Evolutionary conservation across 257 asterid genomes (phyloP).

Genomic region (Solanum sitiens): DNA sequence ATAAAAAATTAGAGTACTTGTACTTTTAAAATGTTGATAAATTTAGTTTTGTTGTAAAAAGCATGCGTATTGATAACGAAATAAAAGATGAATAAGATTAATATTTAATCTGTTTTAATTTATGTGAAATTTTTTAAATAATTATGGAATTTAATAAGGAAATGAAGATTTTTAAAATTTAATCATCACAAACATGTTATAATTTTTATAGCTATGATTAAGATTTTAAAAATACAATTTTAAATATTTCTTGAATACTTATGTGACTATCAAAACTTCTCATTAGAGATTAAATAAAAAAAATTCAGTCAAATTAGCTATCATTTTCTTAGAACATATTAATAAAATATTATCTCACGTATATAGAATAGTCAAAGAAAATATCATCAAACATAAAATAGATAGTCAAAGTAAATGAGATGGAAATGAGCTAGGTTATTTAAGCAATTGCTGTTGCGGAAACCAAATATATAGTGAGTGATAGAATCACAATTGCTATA

Average conservation of each 20-base stretch:
- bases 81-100: not conserved
- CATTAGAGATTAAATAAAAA: too few species aligned
- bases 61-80: not conserved
- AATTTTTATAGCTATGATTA: too few species aligned
- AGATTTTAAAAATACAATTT: not conserved
- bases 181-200: too few species aligned
- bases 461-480: too few species aligned
- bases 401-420: too few species aligned
- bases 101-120: not conserved
- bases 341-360: too few species aligned
- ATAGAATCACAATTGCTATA: too few species aligned
- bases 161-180: too few species aligned
- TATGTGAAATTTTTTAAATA: not conserved
- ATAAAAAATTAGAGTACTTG: not conserved
- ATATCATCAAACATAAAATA: not conserved
- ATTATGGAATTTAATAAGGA: too few species aligned
- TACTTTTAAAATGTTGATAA: not conserved
- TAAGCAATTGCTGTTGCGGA: not conserved
- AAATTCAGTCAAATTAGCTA: too few species aligned
- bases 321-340: too few species aligned
- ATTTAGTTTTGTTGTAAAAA: not conserved
- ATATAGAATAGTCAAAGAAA: not conserved
- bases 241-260: not conserved
- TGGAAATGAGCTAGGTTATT: too few species aligned
- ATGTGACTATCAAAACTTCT: not conserved